These are phyloP conservation scores for Aschersonia sp. DNA, from an alignment of 2,329 filamentous ascomycete species.

Conservation along the genomic window DNA sequence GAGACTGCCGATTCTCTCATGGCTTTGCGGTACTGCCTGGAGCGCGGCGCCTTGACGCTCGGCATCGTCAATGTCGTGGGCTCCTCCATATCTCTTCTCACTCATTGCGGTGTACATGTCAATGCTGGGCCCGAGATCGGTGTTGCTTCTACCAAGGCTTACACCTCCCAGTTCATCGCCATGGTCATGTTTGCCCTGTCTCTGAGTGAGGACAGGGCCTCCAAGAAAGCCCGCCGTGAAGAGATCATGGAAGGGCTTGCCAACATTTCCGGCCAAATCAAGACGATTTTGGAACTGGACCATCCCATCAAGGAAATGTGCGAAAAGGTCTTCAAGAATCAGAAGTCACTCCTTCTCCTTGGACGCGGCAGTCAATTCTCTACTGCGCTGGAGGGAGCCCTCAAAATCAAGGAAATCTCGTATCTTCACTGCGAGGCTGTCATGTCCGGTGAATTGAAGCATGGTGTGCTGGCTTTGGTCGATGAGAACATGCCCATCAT, in stretches of 20 bases:
- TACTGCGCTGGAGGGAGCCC: constrained; percentile 87
- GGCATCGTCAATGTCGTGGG: constrained; percentile 98
- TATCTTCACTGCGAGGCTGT: constrained; percentile 99
- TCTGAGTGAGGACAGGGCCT: constrained; percentile 88
- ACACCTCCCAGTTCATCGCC: constrained; percentile 97
- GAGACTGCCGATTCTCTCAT: constrained; percentile 96
- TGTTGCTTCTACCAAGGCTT: constrained; percentile 97
- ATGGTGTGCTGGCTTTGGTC: constrained; percentile 91
- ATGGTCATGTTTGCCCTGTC: constrained; percentile 99
- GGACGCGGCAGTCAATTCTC: constrained; percentile 94
- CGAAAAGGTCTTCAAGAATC: constrained; percentile 83
- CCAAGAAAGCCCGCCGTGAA: constrained; percentile 79
- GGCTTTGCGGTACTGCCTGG: constrained; percentile 94
- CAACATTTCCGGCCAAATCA: constrained; percentile 83
- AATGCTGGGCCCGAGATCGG: constrained; percentile 98
- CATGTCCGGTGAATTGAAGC: constrained; percentile 99
- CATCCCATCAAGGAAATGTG: constrained; percentile 90
- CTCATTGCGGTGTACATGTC: constrained; percentile 98
- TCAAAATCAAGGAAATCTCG: constrained; percentile 99
- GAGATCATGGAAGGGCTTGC: constrained; percentile 92
- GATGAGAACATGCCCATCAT: constrained; percentile 98
- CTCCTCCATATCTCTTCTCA: constrained; percentile 95
- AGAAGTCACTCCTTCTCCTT: constrained; percentile 87
- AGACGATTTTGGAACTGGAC: constrained; percentile 79
- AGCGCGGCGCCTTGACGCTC: constrained; percentile 91